Evolutionary conservation across 169 alveolate genomes (phyloP).

Genomic region (Cryptosporidium xiaoi): DNA sequence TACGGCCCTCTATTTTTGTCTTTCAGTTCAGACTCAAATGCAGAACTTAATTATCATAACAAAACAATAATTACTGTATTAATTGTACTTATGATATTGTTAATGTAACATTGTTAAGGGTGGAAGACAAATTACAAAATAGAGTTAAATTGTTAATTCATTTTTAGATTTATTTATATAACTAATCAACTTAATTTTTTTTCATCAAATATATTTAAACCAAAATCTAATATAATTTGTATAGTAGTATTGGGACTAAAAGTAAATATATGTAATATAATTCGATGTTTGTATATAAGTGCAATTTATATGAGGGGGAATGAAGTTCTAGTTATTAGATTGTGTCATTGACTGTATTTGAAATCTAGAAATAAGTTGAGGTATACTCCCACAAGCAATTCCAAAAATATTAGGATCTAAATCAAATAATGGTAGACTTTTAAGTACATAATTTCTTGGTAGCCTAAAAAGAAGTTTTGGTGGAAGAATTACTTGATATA

Average conservation of each 20-base stretch:
- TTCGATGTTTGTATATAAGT: neutral
- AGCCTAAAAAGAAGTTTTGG: constrained; percentile 76
- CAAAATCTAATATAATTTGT: neutral
- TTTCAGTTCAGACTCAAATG: constrained; percentile 13
- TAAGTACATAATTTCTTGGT: constrained; percentile 75
- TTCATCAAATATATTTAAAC: neutral
- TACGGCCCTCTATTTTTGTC: constrained; percentile 65
- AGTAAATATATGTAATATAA: neutral
- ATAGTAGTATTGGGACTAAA: neutral
- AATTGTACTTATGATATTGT: neutral
- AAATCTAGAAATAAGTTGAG: constrained; percentile 80
- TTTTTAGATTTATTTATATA: constrained; percentile 3
- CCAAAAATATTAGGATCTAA: constrained; percentile 76
- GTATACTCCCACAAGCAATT: constrained; percentile 78
- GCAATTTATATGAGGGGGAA: neutral
- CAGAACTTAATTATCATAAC: neutral
- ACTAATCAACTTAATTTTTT: neutral
- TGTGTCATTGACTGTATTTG: constrained; percentile 78
- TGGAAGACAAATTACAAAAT: neutral
- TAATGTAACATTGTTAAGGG: neutral
- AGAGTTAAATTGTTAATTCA: no score
- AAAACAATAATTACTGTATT: neutral
- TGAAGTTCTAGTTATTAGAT: constrained; percentile 23
- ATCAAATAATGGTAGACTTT: constrained; percentile 79
- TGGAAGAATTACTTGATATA: constrained; percentile 80